Evolutionary conservation across 768 basidiomycete genomes (phyloP).

Genomic region (Lentinus tigrinus): DNA sequence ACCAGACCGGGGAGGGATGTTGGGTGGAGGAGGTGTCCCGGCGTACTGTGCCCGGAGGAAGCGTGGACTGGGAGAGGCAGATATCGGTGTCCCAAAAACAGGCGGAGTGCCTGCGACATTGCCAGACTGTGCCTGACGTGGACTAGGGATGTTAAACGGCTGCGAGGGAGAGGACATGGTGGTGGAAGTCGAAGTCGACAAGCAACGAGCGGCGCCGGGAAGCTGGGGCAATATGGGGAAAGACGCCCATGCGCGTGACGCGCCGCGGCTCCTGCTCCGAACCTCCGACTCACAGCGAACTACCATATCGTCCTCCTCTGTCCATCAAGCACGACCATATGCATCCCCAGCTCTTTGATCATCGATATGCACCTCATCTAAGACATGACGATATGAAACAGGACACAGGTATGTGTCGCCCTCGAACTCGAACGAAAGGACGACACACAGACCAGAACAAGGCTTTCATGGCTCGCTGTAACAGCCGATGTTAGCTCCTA

Average conservation of each 20-base stretch:
- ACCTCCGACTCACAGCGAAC: neutral
- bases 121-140: neutral
- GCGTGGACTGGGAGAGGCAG: slow-evolving; percentile 64
- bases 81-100: slow-evolving; percentile 28
- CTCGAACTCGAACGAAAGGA: no score
- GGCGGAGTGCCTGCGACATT: slow-evolving; percentile 14
- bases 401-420: no score
- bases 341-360: no score
- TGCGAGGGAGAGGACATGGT: slow-evolving; percentile 23
- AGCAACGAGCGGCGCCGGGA: neutral
- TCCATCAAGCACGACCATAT: no score
- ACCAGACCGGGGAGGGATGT: slow-evolving; percentile 46
- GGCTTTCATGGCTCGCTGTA: no score
- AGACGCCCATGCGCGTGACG: neutral
- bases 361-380: no score
- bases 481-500: no score
- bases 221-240: neutral
- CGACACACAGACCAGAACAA: no score
- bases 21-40: slow-evolving; percentile 50
- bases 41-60: slow-evolving; percentile 65
- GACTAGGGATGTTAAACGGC: slow-evolving; percentile 22
- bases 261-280: neutral
- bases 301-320: neutral
- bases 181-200: slow-evolving; percentile 7
- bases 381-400: no score